These are phyloP conservation scores for Cyclotella kingstonii DNA, from an alignment of 108 stramenopile genomes.

Conservation along the genomic window DNA sequence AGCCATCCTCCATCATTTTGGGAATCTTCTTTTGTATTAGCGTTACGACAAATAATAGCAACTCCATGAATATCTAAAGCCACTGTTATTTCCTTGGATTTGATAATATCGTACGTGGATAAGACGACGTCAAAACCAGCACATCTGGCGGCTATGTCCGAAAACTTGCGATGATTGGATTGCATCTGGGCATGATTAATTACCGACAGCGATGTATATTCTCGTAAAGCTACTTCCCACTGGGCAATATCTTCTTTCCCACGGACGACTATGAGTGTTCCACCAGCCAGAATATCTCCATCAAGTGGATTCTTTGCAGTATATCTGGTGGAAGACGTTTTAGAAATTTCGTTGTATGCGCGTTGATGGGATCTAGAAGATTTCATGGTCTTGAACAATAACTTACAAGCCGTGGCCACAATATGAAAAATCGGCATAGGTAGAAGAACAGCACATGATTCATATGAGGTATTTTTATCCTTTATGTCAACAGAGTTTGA, in stretches of 20 bases:
- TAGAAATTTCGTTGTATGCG: constrained; percentile 11
- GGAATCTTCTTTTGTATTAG: not conserved
- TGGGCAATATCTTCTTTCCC: constrained; percentile 49
- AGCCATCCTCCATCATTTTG: constrained; percentile 53
- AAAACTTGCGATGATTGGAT: constrained; percentile 48
- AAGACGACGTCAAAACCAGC: constrained; percentile 53
- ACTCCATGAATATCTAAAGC: constrained; percentile 46
- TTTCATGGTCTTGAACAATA: constrained; percentile 18
- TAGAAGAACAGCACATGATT: constrained; percentile 23
- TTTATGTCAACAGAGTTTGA: not conserved
- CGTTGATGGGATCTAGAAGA: constrained; percentile 14
- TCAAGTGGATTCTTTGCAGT: constrained; percentile 13
- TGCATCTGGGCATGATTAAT: constrained; percentile 58
- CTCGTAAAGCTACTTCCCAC: constrained; percentile 62
- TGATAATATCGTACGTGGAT: constrained; percentile 49
- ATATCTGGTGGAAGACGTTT: constrained; percentile 4
- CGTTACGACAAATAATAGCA: constrained; percentile 40
- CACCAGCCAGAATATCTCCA: constrained; percentile 32
- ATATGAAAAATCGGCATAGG: constrained; percentile 29
- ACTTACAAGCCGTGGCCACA: constrained; percentile 13
- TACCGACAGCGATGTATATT: constrained; percentile 59
- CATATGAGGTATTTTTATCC: not conserved
- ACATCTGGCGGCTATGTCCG: constrained; percentile 48
- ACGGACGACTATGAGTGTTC: constrained; percentile 56
- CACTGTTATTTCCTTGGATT: constrained; percentile 56